Percentiles rank a stretch among this genome's conserved stretches.
phyloP scores from a whole-genome alignment of 139 green algal species.

The Chlorella ohadii region DNA sequence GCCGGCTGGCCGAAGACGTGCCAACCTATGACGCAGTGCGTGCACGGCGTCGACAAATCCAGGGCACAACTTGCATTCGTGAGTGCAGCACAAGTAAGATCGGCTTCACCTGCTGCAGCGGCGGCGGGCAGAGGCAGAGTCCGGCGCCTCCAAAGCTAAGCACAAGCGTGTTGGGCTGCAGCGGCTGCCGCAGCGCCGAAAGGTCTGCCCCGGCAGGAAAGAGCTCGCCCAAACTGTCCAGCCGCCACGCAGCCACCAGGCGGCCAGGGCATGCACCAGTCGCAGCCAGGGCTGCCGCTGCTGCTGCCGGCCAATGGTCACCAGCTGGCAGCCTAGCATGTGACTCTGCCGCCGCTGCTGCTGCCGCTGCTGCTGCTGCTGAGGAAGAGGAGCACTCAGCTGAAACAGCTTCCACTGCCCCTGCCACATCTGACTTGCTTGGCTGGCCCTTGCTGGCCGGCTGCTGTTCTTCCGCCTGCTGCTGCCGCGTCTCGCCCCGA shows the following conservation, averaged over 20 bases:
- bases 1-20: too few relatives aligned
- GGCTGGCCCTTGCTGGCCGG: background rate
- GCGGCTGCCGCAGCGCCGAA: background rate
- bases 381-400: background rate
- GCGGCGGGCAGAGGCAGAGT: conserved; percentile 15
- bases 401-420: background rate
- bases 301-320: background rate
- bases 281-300: background rate
- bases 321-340: too few relatives aligned
- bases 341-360: background rate
- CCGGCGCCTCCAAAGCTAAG: conserved; percentile 19
- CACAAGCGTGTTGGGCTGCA: conserved; percentile 28
- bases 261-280: conserved; percentile 11
- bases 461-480: background rate
- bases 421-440: background rate
- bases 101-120: background rate
- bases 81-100: too few relatives aligned
- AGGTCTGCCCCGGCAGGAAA: conserved; percentile 14
- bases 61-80: too few relatives aligned
- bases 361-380: background rate
- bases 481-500: too few relatives aligned
- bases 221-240: conserved; percentile 16
- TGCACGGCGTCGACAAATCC: too few relatives aligned
- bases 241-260: conserved; percentile 17
- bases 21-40: too few relatives aligned